A percentile compares a stretch with the other conserved stretches of the same genome.
Evolutionary conservation across 2,329 filamentous ascomycete species (phyloP).

Genomic region (Paecilomyces variotii): DNA sequence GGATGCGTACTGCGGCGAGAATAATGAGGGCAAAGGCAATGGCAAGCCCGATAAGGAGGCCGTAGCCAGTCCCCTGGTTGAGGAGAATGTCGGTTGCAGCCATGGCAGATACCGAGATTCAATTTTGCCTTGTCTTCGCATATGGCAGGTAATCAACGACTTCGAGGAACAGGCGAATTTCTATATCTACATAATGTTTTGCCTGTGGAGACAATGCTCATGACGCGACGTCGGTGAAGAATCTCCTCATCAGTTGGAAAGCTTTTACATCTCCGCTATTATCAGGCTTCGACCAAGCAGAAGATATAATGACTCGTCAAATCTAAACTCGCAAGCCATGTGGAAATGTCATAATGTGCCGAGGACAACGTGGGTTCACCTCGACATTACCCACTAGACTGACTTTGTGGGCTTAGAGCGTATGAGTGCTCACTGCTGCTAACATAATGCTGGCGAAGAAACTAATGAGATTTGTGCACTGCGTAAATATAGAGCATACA

Average conservation of each 20-base stretch:
- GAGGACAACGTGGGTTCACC: too few relatives aligned
- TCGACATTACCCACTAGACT: too few relatives aligned
- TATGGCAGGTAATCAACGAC: background rate
- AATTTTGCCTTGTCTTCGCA: background rate
- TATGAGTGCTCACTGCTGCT: too few relatives aligned
- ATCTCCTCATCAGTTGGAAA: background rate
- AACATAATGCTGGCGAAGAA: too few relatives aligned
- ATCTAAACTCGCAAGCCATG: too few relatives aligned
- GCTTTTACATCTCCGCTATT: too few relatives aligned
- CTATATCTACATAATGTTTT: background rate
- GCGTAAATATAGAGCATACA: too few relatives aligned
- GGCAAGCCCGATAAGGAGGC: background rate
- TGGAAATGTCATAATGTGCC: too few relatives aligned
- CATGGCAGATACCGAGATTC: background rate
- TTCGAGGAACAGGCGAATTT: background rate
- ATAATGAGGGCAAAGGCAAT: background rate
- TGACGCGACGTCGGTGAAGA: background rate
- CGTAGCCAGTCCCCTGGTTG: background rate
- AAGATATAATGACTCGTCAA: too few relatives aligned
- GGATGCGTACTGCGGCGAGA: background rate
- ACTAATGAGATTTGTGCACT: too few relatives aligned
- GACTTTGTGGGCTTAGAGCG: too few relatives aligned
- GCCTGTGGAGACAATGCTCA: background rate
- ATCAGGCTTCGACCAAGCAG: too few relatives aligned
- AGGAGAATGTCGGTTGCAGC: background rate